Evolutionary conservation across 768 basidiomycete species (phyloP).

Genomic region (Tricholoma matsutake): DNA sequence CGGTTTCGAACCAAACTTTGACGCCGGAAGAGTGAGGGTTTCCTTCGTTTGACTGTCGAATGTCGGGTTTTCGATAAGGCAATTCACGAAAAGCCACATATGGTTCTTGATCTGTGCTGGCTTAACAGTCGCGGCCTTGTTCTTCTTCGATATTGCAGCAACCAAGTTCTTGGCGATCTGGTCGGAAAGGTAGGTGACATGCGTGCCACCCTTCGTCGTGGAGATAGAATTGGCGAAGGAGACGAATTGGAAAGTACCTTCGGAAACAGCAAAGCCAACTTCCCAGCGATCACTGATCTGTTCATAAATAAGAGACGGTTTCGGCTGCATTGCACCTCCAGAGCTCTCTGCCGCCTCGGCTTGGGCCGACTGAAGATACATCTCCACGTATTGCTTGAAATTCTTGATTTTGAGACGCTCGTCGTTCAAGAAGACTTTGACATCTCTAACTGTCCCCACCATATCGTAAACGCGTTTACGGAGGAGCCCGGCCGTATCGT

Average conservation of each 20-base stretch:
- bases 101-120: constrained; percentile 93
- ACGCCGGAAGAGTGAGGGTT: constrained; percentile 78
- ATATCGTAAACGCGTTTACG: constrained; percentile 95
- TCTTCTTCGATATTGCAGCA: constrained; percentile 88
- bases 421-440: constrained; percentile 93
- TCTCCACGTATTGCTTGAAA: constrained; percentile 96
- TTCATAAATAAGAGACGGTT: constrained; percentile 83
- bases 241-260: constrained; percentile 89
- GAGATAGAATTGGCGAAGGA: constrained; percentile 98
- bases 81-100: constrained; percentile 98
- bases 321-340: constrained; percentile 75
- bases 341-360: constrained; percentile 65
- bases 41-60: constrained; percentile 99
- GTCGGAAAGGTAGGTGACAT: constrained; percentile 82
- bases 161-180: constrained; percentile 86
- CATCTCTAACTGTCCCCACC: constrained; percentile 90
- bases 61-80: constrained; percentile 93
- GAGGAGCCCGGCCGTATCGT: constrained; percentile 84
- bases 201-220: constrained; percentile 94
- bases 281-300: constrained; percentile 85
- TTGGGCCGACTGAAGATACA: constrained; percentile 81
- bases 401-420: constrained; percentile 89
- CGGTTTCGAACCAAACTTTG: constrained; percentile 91
- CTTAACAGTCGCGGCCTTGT: constrained; percentile 94
- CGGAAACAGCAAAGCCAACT: constrained; percentile 90